Conservation (phyloP, 164 flowering plant genomes). For the grape (Vitis vinifera) region ASM3070453v1 NC_081806.1:2343501-2344000, state of each 20-base stretch:
- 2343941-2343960: too few species aligned
- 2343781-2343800: constrained; percentile 70
- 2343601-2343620: constrained; percentile 51
- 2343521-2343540: constrained; percentile 35
- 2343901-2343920: too few species aligned
- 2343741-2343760: constrained; percentile 40
- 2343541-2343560: constrained; percentile 80
- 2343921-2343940: not conserved
- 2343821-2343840: constrained; percentile 37
- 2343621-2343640: constrained; percentile 62
- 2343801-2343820: constrained; percentile 42
- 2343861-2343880: constrained; percentile 1
- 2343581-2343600: constrained; percentile 68
- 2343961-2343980: constrained; percentile 33
- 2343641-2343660: constrained; percentile 60
- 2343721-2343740: constrained; percentile 74
- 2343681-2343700: constrained; percentile 71
- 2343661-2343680: constrained; percentile 68
- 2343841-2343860: constrained; percentile 48
- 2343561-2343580: constrained; percentile 51
- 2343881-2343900: too few species aligned
- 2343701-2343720: constrained; percentile 78
- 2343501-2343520: too few species aligned
- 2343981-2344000: constrained; percentile 67
- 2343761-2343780: constrained; percentile 40